Percentiles rank a stretch among this genome's conserved stretches.
Evolutionary conservation across 495 filamentous ascomycete species (phyloP).

Genomic region (Penicillium salamii): DNA sequence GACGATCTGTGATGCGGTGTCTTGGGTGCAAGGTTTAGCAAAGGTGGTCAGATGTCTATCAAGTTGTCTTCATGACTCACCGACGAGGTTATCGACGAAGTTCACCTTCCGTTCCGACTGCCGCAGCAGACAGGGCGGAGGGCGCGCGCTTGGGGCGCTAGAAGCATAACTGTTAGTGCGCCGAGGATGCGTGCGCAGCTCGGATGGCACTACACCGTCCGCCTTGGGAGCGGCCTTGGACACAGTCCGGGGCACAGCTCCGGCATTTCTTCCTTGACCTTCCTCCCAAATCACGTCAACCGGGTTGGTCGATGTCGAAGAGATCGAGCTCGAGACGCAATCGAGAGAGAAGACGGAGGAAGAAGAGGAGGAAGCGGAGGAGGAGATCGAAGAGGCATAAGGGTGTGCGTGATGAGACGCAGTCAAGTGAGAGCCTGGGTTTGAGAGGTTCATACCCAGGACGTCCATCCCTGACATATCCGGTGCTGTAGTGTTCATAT

Average conservation of each 20-base stretch:
- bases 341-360: constrained; percentile 82
- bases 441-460: constrained; percentile 46
- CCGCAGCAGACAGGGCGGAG: constrained; percentile 78
- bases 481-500: constrained; percentile 28
- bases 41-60: constrained; percentile 11
- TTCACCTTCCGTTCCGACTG: constrained; percentile 92
- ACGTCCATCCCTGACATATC: constrained; percentile 51
- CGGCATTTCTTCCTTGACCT: constrained; percentile 22
- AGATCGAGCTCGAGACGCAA: constrained; percentile 53
- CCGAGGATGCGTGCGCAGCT: constrained; percentile 78
- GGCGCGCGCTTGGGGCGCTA: constrained; percentile 54
- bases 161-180: constrained; percentile 56
- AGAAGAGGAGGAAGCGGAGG: constrained; percentile 69
- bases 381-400: constrained; percentile 66
- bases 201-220: constrained; percentile 54
- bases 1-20: constrained; percentile 95
- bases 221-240: constrained; percentile 30
- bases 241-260: constrained; percentile 26
- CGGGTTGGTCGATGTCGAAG: constrained; percentile 44
- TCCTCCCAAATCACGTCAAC: constrained; percentile 51
- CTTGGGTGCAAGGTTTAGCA: constrained; percentile 51
- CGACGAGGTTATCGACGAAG: constrained; percentile 97
- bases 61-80: constrained; percentile 60
- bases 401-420: constrained; percentile 46
- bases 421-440: constrained; percentile 37